Evolutionary conservation across 73 alveolate genomes (phyloP), one percentile per base, ranked within the genome.

Genomic region (Urostyla sp.): DNA sequence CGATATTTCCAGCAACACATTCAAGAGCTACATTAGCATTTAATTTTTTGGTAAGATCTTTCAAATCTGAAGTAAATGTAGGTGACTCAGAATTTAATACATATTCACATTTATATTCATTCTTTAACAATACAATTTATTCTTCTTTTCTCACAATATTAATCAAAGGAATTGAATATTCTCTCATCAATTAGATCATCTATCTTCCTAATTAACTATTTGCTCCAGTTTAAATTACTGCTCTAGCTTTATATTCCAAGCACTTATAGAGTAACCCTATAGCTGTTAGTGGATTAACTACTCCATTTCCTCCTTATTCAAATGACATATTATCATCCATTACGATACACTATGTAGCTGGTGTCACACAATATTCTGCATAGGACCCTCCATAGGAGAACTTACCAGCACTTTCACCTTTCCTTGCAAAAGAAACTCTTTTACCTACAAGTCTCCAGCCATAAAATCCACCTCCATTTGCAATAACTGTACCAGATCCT

Each of bases 391-490:
- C 90, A 3, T 85, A n/a, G 15, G 72, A 16, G 46, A 53, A 77
- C 34, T 57, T 5, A n/a, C 73, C 77, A 0, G 56, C 56, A 28
- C 81, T 85, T 43, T 77, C 90, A 18, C 24, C 44, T 16, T 23
- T 18, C 53, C 80, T 86, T 6, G 88, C 21, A 66, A 92, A 85
- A 7, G 97, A 92, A 30, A 94, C 98, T 53, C 91, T 80, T 72
- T 94, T 94, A 1, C 98, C 98, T 36, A 56, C 85, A 24, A 94
- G 56, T 10, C 82, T 80, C 97, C 98, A 94, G 46, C 91, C 98
- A 31, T 84, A 46, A 20, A 92, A 18, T 37, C 98, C 98, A 16
- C 98, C 97, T 31, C 98, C 98, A 45, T 84, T 45, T 8, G 87
- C 74, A 40, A 92, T 89, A n/a, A 92, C 95, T 23, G 91, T 86